phyloP scores from a whole-genome alignment of 768 basidiomycete species.

The Chlorophyllum brunneum region DNA sequence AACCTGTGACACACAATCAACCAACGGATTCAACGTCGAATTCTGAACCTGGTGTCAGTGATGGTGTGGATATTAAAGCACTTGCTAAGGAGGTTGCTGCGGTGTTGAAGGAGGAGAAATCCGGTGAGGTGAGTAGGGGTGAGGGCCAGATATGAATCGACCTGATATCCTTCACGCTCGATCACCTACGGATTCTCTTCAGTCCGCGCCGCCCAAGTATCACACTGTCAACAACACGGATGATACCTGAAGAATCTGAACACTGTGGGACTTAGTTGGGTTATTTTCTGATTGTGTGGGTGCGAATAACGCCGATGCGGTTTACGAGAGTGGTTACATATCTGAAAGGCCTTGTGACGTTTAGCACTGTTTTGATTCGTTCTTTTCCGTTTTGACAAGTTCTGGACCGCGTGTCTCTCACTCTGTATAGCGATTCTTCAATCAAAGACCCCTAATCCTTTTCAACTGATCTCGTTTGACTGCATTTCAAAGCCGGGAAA shows the following conservation, averaged over 20 bases:
- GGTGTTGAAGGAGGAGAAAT: conserved; percentile 10
- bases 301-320: background rate
- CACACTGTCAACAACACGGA: conserved; percentile 1
- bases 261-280: background rate
- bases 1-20: background rate
- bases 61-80: conserved; percentile 14
- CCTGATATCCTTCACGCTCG: too few relatives aligned
- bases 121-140: too few relatives aligned
- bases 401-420: too few relatives aligned
- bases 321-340: background rate
- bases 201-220: conserved; percentile 3
- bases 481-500: too few relatives aligned
- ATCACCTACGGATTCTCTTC: background rate
- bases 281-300: conserved; percentile 5
- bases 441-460: too few relatives aligned
- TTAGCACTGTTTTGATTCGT: too few relatives aligned
- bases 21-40: background rate
- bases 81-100: conserved; percentile 19
- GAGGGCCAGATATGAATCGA: too few relatives aligned
- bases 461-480: too few relatives aligned
- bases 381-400: too few relatives aligned
- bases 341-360: conserved; percentile 20
- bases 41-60: background rate
- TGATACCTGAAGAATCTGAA: background rate
- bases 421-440: too few relatives aligned